Conservation (phyloP, 2,329 filamentous ascomycete species). For the Talaromyces sp. region DNA sequence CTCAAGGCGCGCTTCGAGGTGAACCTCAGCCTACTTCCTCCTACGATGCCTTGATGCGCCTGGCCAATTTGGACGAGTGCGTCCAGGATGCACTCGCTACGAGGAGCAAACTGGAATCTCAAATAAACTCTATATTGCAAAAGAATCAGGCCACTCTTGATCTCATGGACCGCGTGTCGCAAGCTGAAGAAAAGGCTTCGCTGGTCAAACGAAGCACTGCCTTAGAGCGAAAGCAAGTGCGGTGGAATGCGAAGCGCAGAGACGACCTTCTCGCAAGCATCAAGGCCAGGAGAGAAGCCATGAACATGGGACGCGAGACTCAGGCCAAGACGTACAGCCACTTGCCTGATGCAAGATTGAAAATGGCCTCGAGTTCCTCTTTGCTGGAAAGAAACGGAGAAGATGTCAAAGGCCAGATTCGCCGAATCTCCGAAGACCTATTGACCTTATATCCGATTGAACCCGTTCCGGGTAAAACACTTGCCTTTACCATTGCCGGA, state of each 20-base stretch:
- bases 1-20: conserved; percentile 40
- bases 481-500: conserved; percentile 79
- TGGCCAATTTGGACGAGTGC: conserved; percentile 83
- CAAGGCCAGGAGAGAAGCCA: conserved; percentile 59
- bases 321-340: conserved; percentile 58
- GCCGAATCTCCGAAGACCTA: conserved; percentile 82
- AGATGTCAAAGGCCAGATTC: conserved; percentile 75
- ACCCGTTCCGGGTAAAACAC: conserved; percentile 57
- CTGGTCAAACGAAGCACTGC: conserved; percentile 49
- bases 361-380: conserved; percentile 53
- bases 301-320: conserved; percentile 56
- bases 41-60: conserved; percentile 80
- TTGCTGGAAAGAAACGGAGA: conserved; percentile 53
- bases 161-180: conserved; percentile 28
- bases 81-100: conserved; percentile 84
- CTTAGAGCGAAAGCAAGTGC: conserved; percentile 62
- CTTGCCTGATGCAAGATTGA: conserved; percentile 56
- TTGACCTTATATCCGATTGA: conserved; percentile 74
- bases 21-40: conserved; percentile 63
- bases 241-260: conserved; percentile 56
- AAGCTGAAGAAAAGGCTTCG: conserved; percentile 35
- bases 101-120: conserved; percentile 65
- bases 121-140: conserved; percentile 59
- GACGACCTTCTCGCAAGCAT: conserved; percentile 66
- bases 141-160: conserved; percentile 29